These are phyloP conservation scores for Rhizomucor miehei DNA, from an alignment of 371 early-diverging fungal species.

Conservation along the genomic window DNA sequence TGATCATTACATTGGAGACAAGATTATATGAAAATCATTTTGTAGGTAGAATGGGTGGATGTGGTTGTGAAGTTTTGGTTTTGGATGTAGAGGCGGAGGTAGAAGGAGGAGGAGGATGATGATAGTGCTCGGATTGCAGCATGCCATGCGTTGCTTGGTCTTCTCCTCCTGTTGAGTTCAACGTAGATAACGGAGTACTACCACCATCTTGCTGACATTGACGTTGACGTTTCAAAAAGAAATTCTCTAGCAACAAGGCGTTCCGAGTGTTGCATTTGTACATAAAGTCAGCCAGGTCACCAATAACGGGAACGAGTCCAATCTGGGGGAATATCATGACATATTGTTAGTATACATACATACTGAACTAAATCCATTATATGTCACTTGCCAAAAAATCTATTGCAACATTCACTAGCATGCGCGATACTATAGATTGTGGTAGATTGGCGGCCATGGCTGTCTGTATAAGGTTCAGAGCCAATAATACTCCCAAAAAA, in stretches of 20 bases:
- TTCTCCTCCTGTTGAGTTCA: too few species aligned
- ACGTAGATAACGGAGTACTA: too few species aligned
- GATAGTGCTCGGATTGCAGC: too few species aligned
- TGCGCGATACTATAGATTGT: conserved; percentile 24
- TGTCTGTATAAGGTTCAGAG: conserved; percentile 34
- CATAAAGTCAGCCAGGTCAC: conserved; percentile 50
- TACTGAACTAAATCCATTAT: background rate
- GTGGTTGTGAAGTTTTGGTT: too few species aligned
- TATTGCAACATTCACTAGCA: conserved; percentile 43
- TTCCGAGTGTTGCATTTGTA: conserved; percentile 51
- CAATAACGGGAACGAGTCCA: conserved; percentile 46
- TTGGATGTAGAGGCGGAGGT: too few species aligned
- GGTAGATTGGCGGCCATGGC: conserved; percentile 40
- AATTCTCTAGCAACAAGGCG: conserved; percentile 42
- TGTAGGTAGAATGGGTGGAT: too few species aligned
- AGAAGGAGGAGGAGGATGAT: too few species aligned
- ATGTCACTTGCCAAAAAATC: conserved; percentile 30
- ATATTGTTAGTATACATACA: background rate
- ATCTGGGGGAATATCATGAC: too few species aligned
- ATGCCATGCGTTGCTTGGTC: too few species aligned
- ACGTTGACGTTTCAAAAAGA: conserved; percentile 30
- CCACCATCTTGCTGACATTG: conserved; percentile 27
- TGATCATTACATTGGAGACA: too few species aligned
- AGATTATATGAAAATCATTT: too few species aligned
- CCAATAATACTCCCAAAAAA: conserved; percentile 31